These are phyloP conservation scores for Oryza rufipogon DNA, from an alignment of 176 grass and related monocot genomes.

Conservation along the genomic window DNA sequence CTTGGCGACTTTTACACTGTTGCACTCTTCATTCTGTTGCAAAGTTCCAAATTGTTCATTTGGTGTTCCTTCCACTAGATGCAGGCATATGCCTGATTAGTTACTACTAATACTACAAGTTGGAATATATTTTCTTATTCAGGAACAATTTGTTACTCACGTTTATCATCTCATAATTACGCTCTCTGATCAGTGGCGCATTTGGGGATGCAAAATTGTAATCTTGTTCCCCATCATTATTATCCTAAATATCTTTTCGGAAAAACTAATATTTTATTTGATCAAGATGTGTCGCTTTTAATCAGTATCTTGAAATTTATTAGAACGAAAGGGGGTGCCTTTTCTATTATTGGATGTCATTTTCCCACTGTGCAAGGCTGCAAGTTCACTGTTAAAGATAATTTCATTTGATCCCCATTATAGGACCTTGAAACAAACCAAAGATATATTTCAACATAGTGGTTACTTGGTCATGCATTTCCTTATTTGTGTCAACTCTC, in stretches of 20 bases:
- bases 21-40: conserved; percentile 14
- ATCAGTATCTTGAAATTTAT: conserved; percentile 16
- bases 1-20: background rate
- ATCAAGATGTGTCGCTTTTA: conserved; percentile 2
- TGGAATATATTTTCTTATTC: conserved; percentile 28
- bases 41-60: conserved; percentile 15
- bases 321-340: conserved; percentile 2
- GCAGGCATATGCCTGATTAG: background rate
- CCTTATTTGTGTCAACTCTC: conserved; percentile 18
- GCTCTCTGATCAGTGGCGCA: conserved; percentile 30
- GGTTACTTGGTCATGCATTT: conserved; percentile 16
- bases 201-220: conserved; percentile 30
- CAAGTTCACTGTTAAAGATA: background rate
- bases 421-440: background rate
- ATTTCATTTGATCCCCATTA: conserved; percentile 19
- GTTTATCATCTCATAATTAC: conserved; percentile 40
- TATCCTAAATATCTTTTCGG: conserved; percentile 8
- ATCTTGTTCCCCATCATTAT: conserved; percentile 31
- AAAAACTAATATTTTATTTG: conserved; percentile 24
- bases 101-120: conserved; percentile 1
- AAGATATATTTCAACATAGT: conserved; percentile 35
- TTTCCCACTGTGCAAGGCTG: conserved; percentile 9
- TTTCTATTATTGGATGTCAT: conserved; percentile 28
- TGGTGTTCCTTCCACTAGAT: conserved; percentile 5
- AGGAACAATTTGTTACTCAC: conserved; percentile 20